phyloP scores from a whole-genome alignment of 371 early-diverging fungal species.

The Synchytrium microbalum region DNA sequence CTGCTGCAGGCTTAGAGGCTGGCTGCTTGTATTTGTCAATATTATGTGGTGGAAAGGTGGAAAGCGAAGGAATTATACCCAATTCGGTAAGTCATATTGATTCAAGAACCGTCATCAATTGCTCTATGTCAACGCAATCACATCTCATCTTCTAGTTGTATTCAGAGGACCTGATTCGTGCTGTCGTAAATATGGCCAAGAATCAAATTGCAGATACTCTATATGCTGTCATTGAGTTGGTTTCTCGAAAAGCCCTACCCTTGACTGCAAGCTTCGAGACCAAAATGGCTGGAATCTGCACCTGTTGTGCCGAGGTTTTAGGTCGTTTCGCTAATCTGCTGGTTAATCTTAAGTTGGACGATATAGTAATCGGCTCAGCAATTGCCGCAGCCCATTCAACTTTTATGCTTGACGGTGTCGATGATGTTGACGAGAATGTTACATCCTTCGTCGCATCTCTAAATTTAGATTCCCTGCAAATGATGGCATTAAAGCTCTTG shows the following conservation, averaged over 20 bases:
- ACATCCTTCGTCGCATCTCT: too few species aligned
- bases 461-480: not conserved
- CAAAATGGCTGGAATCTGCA: not conserved
- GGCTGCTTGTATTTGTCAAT: not conserved
- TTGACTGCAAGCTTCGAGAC: not conserved
- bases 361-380: not conserved
- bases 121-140: too few species aligned
- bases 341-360: not conserved
- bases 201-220: not conserved
- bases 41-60: not conserved
- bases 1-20: not conserved
- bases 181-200: not conserved
- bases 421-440: too few species aligned
- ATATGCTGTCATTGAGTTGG: not conserved
- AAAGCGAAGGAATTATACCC: too few species aligned
- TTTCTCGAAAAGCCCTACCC: not conserved
- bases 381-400: not conserved
- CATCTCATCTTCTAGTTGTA: too few species aligned
- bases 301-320: not conserved
- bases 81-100: too few species aligned
- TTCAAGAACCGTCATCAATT: too few species aligned
- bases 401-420: not conserved
- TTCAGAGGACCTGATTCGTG: not conserved
- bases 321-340: not conserved
- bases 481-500: not conserved